Conservation (phyloP, 2,329 filamentous ascomycete species). For the Endoconidiophora laricicola region DNA sequence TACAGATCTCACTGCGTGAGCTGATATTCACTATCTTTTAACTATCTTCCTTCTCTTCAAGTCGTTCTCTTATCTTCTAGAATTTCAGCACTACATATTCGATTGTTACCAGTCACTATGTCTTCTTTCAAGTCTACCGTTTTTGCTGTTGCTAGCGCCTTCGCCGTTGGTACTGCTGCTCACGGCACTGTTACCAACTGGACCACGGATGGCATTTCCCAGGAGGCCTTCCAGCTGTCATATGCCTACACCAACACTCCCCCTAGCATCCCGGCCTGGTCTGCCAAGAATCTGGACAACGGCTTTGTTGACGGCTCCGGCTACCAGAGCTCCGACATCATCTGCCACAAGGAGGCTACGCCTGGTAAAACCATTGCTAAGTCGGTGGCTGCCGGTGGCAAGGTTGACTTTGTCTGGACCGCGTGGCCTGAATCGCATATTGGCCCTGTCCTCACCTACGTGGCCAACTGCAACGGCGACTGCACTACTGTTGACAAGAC, state of each 20-base stretch:
- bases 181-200: conserved; percentile 10
- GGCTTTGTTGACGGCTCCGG: conserved; percentile 31
- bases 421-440: conserved; percentile 27
- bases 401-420: conserved; percentile 25
- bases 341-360: conserved; percentile 27
- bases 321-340: conserved; percentile 26
- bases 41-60: not conserved
- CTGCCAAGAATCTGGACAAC: conserved; percentile 28
- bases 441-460: conserved; percentile 45
- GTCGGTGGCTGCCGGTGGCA: conserved; percentile 24
- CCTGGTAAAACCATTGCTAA: conserved; percentile 22
- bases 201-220: conserved; percentile 13
- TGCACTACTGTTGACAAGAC: conserved; percentile 37
- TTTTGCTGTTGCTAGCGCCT: conserved; percentile 2
- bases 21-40: not conserved
- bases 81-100: not conserved
- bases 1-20: conserved; percentile 3
- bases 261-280: conserved; percentile 23
- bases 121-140: conserved; percentile 9
- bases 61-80: not conserved
- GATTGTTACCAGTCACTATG: not conserved
- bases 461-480: conserved; percentile 41
- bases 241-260: conserved; percentile 15
- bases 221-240: conserved; percentile 15
- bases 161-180: conserved; percentile 1